Base-by-base conservation (phyloP, 768 basidiomycete species). In the Mrakia gelida region DNA sequence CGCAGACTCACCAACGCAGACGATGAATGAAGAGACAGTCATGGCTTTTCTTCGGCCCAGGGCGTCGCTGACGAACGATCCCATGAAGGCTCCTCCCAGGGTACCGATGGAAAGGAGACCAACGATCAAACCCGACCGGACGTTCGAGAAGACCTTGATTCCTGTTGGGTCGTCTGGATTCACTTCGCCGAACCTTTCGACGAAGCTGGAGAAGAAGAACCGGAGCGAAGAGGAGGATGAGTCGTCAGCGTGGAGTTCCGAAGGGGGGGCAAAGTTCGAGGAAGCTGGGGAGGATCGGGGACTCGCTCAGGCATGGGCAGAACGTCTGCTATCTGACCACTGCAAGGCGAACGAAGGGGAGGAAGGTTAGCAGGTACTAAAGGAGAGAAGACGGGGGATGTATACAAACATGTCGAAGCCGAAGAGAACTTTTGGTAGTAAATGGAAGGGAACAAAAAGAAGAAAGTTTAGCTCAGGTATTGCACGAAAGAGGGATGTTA, bases 261-360 rank as follows among this genome's bases (percentile, higher is more conserved):
- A 45, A 45, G 45, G 45, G 45, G 45, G 15, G 45, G 7, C n/a
- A n/a, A 15, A 45, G 11, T 15, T 45, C 45, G 45, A 45, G 45
- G 45, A 45, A 45, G 45, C 11, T 45, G 45, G 45, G 45, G 45
- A 52, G 49, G 18, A 45, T 45, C 49, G 18, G 49, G 15, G 15
- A 52, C 18, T 52, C 15, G 15, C 49, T 91, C 89, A 16, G 87
- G 82, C 90, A 92, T 91, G 83, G 91, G 85, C 38, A 91, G 85
- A 80, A 93, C 91, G 82, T 91, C 90, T 73, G 89, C 89, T 80
- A 93, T 92, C 83, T 92, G 91, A 34, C 91, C 91, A 18, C 90
- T 92, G 83, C 4, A 38, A 38, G 38, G 38, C 38, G 38, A 38
- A 91, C 90, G 80, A 91, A 91, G 15, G 71, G 74, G 34, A 26